A percentile compares a stretch with the other conserved stretches of the same genome.
These are phyloP conservation scores for Penicillium carneum DNA, from an alignment of 2,329 filamentous ascomycete genomes.

Conservation along the genomic window DNA sequence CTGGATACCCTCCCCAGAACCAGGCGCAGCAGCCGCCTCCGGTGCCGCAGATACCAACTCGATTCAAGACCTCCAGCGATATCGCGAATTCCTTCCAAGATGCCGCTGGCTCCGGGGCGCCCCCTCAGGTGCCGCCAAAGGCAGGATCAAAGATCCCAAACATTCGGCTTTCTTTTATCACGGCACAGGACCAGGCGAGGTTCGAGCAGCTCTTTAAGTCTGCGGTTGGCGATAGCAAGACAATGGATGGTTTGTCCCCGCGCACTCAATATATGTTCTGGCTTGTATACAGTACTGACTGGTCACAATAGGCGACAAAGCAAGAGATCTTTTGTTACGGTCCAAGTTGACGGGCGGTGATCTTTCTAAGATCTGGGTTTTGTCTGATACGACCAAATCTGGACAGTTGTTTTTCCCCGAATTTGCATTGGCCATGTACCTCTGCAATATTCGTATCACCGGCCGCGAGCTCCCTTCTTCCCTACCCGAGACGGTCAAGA, in stretches of 20 bases:
- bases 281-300: constrained; percentile 26
- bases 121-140: constrained; percentile 70
- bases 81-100: constrained; percentile 69
- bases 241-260: constrained; percentile 71
- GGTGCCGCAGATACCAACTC: constrained; percentile 52
- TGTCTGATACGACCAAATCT: constrained; percentile 94
- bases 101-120: constrained; percentile 50
- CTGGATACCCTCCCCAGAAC: constrained; percentile 60
- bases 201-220: constrained; percentile 98
- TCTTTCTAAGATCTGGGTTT: constrained; percentile 90
- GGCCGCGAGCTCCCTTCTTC: constrained; percentile 77
- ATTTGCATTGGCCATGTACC: constrained; percentile 96
- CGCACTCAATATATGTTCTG: background rate
- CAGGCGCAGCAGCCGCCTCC: constrained; percentile 45
- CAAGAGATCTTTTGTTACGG: constrained; percentile 83
- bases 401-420: constrained; percentile 96
- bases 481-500: constrained; percentile 86
- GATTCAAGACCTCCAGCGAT: constrained; percentile 69
- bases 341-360: constrained; percentile 87
- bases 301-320: constrained; percentile 70
- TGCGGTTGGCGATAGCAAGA: constrained; percentile 81
- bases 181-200: constrained; percentile 90
- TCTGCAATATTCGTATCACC: constrained; percentile 91
- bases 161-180: constrained; percentile 94
- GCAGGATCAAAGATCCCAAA: constrained; percentile 81